phyloP scores from a whole-genome alignment of 2,329 filamentous ascomycete genomes.

The Cryphonectria carpinicola region DNA sequence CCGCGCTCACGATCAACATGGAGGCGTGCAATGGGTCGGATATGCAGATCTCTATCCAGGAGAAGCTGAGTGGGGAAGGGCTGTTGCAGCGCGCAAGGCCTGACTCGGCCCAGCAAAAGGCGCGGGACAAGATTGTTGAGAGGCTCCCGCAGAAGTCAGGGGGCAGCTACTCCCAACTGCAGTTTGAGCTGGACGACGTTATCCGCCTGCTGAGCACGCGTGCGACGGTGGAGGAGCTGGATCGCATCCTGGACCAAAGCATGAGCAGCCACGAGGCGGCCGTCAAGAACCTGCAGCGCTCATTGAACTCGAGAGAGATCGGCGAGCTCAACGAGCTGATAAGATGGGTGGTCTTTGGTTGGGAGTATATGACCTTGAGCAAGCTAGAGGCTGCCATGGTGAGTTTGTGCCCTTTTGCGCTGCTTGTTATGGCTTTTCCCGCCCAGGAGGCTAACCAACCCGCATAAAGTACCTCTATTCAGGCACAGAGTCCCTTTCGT shows the following conservation, averaged over 20 bases:
- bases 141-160: slow-evolving; percentile 29
- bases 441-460: neutral
- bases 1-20: slow-evolving; percentile 28
- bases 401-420: neutral
- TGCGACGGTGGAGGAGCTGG: slow-evolving; percentile 29
- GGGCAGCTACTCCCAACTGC: slow-evolving; percentile 32
- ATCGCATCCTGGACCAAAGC: slow-evolving; percentile 30
- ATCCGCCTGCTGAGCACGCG: slow-evolving; percentile 31
- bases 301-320: slow-evolving; percentile 33
- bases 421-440: no score
- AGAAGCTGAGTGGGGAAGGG: slow-evolving; percentile 29
- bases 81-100: slow-evolving; percentile 31
- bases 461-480: slow-evolving; percentile 31
- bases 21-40: slow-evolving; percentile 31
- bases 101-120: slow-evolving; percentile 31
- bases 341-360: slow-evolving; percentile 34
- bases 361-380: slow-evolving; percentile 25
- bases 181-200: slow-evolving; percentile 32
- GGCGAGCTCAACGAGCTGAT: slow-evolving; percentile 35
- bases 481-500: slow-evolving; percentile 31
- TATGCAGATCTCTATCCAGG: slow-evolving; percentile 32
- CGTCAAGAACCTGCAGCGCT: slow-evolving; percentile 34
- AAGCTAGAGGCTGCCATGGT: slow-evolving; percentile 35
- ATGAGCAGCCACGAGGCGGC: slow-evolving; percentile 33
- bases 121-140: slow-evolving; percentile 30